phyloP scores from a whole-genome alignment of 768 basidiomycete species.

The Nevesoporus exiguus region DNA sequence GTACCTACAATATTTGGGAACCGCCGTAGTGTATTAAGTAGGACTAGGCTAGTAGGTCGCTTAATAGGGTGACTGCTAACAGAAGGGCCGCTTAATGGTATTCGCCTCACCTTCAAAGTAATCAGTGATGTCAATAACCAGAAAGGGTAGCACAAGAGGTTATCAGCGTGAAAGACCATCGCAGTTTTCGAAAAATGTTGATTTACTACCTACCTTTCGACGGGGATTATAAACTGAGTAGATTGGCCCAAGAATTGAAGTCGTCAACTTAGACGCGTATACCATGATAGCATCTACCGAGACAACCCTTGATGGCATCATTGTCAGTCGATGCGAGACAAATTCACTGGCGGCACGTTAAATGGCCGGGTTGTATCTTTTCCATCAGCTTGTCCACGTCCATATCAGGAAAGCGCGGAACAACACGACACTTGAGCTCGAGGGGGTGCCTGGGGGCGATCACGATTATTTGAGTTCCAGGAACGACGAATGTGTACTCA shows the following conservation, averaged over 20 bases:
- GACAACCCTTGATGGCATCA: neutral
- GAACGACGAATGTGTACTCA: constrained; percentile 10
- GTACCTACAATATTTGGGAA: too few species aligned
- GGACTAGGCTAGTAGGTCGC: too few species aligned
- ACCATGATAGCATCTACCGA: neutral
- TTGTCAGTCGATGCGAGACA: too few species aligned
- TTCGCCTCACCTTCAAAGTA: too few species aligned
- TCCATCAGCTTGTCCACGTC: constrained; percentile 14
- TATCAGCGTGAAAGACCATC: too few species aligned
- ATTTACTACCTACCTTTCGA: neutral
- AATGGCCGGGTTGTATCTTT: constrained; percentile 9
- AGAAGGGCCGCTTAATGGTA: too few species aligned
- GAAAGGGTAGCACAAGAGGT: too few species aligned
- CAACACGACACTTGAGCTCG: constrained; percentile 27
- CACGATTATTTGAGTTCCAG: constrained; percentile 1
- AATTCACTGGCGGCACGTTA: neutral
- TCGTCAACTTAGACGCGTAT: neutral
- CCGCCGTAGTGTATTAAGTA: too few species aligned
- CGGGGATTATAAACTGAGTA: neutral
- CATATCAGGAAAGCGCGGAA: constrained; percentile 19
- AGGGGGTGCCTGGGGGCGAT: constrained; percentile 24
- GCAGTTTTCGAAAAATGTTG: neutral
- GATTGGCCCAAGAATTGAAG: neutral
- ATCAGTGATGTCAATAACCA: too few species aligned
- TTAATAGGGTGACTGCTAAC: too few species aligned